Base-by-base conservation (phyloP, 2,329 filamentous ascomycete species). In the Thelonectria blattea region DNA sequence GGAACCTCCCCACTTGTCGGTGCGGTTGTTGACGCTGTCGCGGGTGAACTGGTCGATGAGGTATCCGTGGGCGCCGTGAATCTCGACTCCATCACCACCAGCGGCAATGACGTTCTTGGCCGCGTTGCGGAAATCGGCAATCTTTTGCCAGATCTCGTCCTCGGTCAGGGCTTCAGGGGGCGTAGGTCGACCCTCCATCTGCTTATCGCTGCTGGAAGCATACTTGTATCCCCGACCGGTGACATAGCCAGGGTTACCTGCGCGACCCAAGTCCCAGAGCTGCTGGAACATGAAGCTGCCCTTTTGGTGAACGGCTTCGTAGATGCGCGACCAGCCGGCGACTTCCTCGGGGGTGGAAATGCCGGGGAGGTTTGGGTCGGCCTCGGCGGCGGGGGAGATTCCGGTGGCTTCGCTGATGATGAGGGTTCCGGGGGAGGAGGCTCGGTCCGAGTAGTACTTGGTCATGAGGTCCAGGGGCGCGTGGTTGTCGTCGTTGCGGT, bases 61-160 rank as follows among this genome's bases (percentile, higher is more conserved):
- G 64, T 89, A 90, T 1, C 86, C 85, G 63, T 88, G 85, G 3
- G 84, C 83, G 3, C 73, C 80, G 17, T 83, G 79, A 2, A 81
- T 74, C 68, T 92, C 90, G 56, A 92, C 86, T 9, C 86, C 88
- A 69, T 94, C 91, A 45, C 89, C 88, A 0, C 91, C 91, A 17
- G 82, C 81, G 14, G 85, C 73, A 3, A 91, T 71, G 0, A 90
- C 83, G 27, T 85, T 80, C 61, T 81, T 80, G 1, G 83, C 80
- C 1, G 84, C 82, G 0, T 79, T 80, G 1, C 81, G 83, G 72
- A 83, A 92, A 0, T 86, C 85, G 0, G 71, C 73, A 74, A 92
- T 90, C 62, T 88, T 81, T 3, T 81, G 72, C 66, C 84, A 78
- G 56, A 93, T 93, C 17, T 92, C 89, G 1, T 83, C 77, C 52